Evolutionary conservation across 2,329 filamentous ascomycete species (phyloP), one percentile per base, ranked within the genome.

Genomic region (Onygenales sp.): DNA sequence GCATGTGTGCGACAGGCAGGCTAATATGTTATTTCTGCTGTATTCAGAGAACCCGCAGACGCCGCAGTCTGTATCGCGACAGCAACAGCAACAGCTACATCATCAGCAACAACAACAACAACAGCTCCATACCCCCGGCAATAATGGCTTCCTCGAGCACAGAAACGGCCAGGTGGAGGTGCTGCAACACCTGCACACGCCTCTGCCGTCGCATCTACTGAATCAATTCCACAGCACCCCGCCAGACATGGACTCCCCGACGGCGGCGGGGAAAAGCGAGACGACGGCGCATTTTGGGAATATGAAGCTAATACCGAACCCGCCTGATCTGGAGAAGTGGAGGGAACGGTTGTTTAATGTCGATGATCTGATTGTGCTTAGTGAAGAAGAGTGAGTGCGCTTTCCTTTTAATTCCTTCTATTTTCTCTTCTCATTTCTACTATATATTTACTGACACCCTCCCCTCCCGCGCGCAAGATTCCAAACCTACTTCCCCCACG

Each of bases 401-500:
- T 50, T 17, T 17, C 17, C 17, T 17, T 17, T 17, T 17, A 2
- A 17, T 17, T 17, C 17, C 17, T 17, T 17, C 17, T 17, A 17
- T 17, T 17, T 17, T 17, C 17, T 17, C 17, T 17, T 45, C 50
- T 13, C 35, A 32, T 10, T 32, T 33, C 51, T 14, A 33, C 45
- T 45, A 56, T 50, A 41, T 31, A 50, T 11, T 47, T 31, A 52
- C 39, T 42, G 51, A 50, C 36, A 51, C 14, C 31, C n/a, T 5
- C 42, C 35, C 53, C 10, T 55, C 27, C 51, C 53, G 32, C 43
- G 43, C 46, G 45, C 43, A 45, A 88, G 85, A 63, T 90, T 87
- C 65, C 81, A 88, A 63, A 89, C 81, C 6, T 92, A 91, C 69
- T 91, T 90, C 63, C 86, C 87, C 0, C 87, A 91, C 68, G 79